Conservation (phyloP, 306 rosid species). For the Lithocarpus polystachyus region DNA sequence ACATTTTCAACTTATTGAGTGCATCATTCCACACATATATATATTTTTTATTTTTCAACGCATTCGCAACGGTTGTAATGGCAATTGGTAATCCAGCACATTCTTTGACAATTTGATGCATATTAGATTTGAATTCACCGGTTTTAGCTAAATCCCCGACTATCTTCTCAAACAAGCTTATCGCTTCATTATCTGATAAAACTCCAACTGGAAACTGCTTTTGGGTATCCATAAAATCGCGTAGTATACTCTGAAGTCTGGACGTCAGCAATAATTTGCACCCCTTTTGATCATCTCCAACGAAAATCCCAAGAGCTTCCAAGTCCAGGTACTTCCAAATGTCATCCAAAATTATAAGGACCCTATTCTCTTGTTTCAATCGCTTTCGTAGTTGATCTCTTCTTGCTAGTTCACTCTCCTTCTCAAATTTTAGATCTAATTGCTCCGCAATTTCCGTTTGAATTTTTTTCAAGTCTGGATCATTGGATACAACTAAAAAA, state of each 20-base stretch:
- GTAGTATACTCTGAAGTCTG: neutral
- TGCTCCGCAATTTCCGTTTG: slow-evolving; percentile 29
- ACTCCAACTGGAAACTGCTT: neutral
- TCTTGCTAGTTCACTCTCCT: slow-evolving; percentile 18
- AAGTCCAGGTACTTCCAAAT: slow-evolving; percentile 7
- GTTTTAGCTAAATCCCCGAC: neutral
- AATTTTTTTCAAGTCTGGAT: slow-evolving; percentile 19
- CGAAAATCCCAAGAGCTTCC: slow-evolving; percentile 1
- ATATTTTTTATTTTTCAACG: rapidly evolving
- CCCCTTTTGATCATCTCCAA: neutral
- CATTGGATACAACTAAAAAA: slow-evolving; percentile 1
- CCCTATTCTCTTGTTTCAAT: neutral
- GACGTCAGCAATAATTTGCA: slow-evolving; percentile 7
- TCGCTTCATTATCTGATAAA: neutral
- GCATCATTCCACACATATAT: too few species aligned
- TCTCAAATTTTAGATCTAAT: slow-evolving; percentile 27
- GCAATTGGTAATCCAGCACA: too few species aligned
- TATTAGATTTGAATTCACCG: too few species aligned
- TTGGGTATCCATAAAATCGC: neutral
- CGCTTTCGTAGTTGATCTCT: slow-evolving; percentile 12
- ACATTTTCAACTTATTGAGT: neutral
- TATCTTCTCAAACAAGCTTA: neutral
- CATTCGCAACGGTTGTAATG: too few species aligned
- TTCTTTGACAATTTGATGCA: too few species aligned
- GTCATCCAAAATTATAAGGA: slow-evolving; percentile 7